Evolutionary conservation across 345 rosid species (phyloP).

Genomic region (Eucalyptus brandiana): DNA sequence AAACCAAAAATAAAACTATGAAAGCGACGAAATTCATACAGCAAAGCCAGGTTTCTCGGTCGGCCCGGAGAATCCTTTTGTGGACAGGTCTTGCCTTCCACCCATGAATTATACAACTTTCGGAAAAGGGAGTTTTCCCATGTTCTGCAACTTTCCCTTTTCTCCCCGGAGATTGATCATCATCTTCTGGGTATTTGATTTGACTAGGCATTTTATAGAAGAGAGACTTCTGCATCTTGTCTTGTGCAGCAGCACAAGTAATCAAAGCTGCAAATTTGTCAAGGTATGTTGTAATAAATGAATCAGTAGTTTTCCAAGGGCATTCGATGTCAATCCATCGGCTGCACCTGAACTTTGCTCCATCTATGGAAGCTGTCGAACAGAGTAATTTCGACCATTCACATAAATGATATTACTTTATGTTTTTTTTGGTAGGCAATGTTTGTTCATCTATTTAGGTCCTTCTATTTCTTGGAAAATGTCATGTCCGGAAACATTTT

Average conservation of each 20-base stretch:
- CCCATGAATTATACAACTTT: not conserved
- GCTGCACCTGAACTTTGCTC: not conserved
- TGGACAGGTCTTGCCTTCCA: not conserved
- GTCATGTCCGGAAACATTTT: not conserved
- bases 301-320: not conserved
- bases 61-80: not conserved
- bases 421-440: not conserved
- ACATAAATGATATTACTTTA: not conserved
- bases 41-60: not conserved
- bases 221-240: not conserved
- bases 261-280: not conserved
- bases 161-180: not conserved
- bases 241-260: not conserved
- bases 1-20: too few relatives aligned
- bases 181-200: not conserved
- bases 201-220: not conserved
- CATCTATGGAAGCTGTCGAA: not conserved
- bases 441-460: not conserved
- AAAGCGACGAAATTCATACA: too few relatives aligned
- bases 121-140: not conserved
- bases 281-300: not conserved
- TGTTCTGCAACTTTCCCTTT: not conserved
- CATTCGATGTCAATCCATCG: not conserved
- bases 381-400: not conserved
- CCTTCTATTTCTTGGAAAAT: not conserved